phyloP scores from a whole-genome alignment of 495 filamentous ascomycete genomes.

The Cenococcum geophilum region DNA sequence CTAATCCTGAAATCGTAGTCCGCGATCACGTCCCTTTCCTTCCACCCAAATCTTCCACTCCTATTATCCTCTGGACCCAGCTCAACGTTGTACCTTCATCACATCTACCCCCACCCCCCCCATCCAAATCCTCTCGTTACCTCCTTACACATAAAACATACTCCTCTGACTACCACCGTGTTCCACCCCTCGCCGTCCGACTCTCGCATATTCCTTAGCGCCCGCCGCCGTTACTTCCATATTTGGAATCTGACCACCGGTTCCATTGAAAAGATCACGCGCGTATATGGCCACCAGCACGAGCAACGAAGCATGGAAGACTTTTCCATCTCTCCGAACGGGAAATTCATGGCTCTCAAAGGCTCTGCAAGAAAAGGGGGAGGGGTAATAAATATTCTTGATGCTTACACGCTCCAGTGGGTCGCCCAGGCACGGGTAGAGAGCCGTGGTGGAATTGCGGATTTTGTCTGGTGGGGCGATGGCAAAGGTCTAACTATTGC shows the following conservation, averaged over 20 bases:
- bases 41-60: constrained; percentile 83
- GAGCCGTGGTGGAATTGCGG: constrained; percentile 72
- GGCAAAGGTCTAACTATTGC: constrained; percentile 71
- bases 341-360: constrained; percentile 73
- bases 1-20: constrained; percentile 44
- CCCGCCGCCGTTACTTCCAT: constrained; percentile 86
- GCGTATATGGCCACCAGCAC: constrained; percentile 72
- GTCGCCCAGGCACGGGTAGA: constrained; percentile 75
- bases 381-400: constrained; percentile 79
- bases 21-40: constrained; percentile 72
- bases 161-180: constrained; percentile 70
- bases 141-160: constrained; percentile 75
- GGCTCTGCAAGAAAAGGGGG: constrained; percentile 75
- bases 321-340: constrained; percentile 80
- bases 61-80: constrained; percentile 82
- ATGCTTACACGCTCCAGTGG: constrained; percentile 81
- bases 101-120: constrained; percentile 55
- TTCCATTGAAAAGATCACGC: constrained; percentile 65
- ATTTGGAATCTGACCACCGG: constrained; percentile 83
- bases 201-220: constrained; percentile 70
- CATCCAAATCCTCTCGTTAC: constrained; percentile 80
- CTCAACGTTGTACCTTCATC: constrained; percentile 79
- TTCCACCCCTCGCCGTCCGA: constrained; percentile 59
- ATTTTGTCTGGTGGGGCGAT: constrained; percentile 85
- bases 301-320: constrained; percentile 87